Evolutionary conservation across 345 rosid genomes (phyloP).

Genomic region (Linum trigynum): DNA sequence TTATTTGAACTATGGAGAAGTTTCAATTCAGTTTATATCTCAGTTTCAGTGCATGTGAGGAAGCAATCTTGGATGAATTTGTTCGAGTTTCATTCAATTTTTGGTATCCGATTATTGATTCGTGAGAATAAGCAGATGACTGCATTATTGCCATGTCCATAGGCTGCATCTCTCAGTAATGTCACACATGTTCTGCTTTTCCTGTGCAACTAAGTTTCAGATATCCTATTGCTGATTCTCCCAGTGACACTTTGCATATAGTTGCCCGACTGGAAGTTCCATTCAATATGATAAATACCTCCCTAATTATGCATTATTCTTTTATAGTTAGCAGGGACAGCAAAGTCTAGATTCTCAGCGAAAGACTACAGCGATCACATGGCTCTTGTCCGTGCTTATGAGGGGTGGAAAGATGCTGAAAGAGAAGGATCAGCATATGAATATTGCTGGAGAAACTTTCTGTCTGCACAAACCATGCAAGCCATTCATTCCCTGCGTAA

Average conservation of each 20-base stretch:
- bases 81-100: background rate
- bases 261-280: background rate
- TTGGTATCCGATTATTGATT: background rate
- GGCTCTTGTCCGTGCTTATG: conserved; percentile 98
- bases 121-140: too few species aligned
- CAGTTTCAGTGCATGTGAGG: background rate
- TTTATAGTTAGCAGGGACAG: conserved; percentile 78
- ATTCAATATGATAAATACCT: background rate
- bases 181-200: too few species aligned
- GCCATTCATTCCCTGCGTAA: conserved; percentile 91
- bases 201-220: too few species aligned
- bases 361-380: conserved; percentile 98
- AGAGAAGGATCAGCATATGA: conserved; percentile 92
- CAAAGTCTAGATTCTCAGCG: conserved; percentile 91
- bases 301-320: conserved; percentile 3
- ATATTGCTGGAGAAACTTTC: conserved; percentile 95
- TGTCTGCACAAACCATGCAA: conserved; percentile 91
- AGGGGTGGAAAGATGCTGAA: conserved; percentile 98
- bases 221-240: background rate
- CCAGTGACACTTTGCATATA: background rate
- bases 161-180: too few species aligned
- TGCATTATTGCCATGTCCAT: too few species aligned
- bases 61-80: background rate
- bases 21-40: background rate
- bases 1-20: background rate